Base-by-base conservation (phyloP, 331 rosid genomes). In the Rhamnella rubrinervis region DNA sequence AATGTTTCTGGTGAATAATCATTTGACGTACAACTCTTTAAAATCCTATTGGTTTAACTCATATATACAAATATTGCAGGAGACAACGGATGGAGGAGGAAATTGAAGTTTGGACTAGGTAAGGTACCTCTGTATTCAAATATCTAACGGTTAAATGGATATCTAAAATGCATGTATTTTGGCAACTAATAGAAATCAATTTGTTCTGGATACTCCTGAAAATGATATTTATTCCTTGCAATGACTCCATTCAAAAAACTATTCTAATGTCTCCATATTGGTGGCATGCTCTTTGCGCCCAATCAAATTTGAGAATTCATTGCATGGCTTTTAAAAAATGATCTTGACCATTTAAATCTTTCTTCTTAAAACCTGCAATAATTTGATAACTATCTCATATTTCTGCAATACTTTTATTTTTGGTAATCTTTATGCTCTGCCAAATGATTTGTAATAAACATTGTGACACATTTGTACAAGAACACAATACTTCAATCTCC, bases 321-420 rank as follows among this genome's bases (percentile, higher is more conserved):
- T 47, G 23, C 53, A 46, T 63, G 28, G 4, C 59, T 3, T 4
- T 18, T 31, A 31, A 31, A 28, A 31, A 31, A 31, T 31, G 35
- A 31, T 31, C n/a, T 58, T 28, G 38, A 58, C 16, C 20, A 58
- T 59, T 31, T 59, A 26, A 59, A 16, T 59, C 0, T 59, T 2
- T 31, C 35, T 31, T 31, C 41, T 21, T 26, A 12, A 14, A 31
- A 53, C 19, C 13, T 17, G 7, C n/a, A 16, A 6, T 0, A 0
- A 52, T 38, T 70, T 61, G 40, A 20, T 50, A 53, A 13, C 65
- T 31, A 31, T 25, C 7, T 49, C 63, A 39, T 62, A 20, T 66
- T 65, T 46, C 75, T 72, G 78, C 84, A 73, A 68, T 74, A 76
- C 63, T 26, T 11, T 40, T 28, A 71, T 56, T 65, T 39, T 28